Percentiles rank a stretch among this genome's conserved stretches.
Evolutionary conservation across 2,329 filamentous ascomycete genomes (phyloP).

Genomic region (Fusarium tupiense): DNA sequence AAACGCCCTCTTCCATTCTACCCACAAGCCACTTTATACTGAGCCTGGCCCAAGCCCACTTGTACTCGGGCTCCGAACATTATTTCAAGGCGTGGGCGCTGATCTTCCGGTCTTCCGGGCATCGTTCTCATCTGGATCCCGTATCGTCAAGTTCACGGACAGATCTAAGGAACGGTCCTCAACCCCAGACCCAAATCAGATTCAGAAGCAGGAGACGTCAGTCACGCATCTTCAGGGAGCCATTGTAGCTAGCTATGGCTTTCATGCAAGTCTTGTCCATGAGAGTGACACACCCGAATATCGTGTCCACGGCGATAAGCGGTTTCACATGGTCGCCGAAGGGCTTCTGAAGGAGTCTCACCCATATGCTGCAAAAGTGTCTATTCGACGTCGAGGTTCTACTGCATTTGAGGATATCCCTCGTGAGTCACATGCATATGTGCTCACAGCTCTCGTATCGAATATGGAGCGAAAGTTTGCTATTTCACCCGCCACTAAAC

Average conservation of each 20-base stretch:
- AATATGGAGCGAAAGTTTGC: conserved; percentile 84
- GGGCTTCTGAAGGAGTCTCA: conserved; percentile 72
- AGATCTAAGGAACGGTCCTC: conserved; percentile 5
- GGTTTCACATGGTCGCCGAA: conserved; percentile 86
- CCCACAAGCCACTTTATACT: conserved; percentile 66
- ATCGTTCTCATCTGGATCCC: conserved; percentile 67
- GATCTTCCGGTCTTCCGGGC: conserved; percentile 71
- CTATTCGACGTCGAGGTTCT: conserved; percentile 40
- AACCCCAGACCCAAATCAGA: conserved; percentile 6
- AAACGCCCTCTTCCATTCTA: conserved; percentile 71
- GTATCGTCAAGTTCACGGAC: conserved; percentile 53
- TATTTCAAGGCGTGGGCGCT: conserved; percentile 66
- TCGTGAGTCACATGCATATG: conserved; percentile 73
- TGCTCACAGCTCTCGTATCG: conserved; percentile 79
- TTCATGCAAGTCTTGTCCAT: conserved; percentile 88
- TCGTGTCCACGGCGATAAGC: conserved; percentile 77
- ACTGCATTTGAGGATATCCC: conserved; percentile 42
- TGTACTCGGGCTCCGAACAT: conserved; percentile 63
- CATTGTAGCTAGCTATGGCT: conserved; percentile 89
- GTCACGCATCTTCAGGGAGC: conserved; percentile 70
- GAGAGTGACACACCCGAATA: conserved; percentile 89
- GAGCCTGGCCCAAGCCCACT: conserved; percentile 51
- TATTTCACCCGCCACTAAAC: conserved; percentile 78
- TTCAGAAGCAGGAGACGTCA: conserved; percentile 45
- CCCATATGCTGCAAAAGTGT: conserved; percentile 58